Percentiles rank a stretch among this genome's conserved stretches.
Evolutionary conservation across 2,329 filamentous ascomycete genomes (phyloP).

Genomic region (Cordyceps pruinosa): DNA sequence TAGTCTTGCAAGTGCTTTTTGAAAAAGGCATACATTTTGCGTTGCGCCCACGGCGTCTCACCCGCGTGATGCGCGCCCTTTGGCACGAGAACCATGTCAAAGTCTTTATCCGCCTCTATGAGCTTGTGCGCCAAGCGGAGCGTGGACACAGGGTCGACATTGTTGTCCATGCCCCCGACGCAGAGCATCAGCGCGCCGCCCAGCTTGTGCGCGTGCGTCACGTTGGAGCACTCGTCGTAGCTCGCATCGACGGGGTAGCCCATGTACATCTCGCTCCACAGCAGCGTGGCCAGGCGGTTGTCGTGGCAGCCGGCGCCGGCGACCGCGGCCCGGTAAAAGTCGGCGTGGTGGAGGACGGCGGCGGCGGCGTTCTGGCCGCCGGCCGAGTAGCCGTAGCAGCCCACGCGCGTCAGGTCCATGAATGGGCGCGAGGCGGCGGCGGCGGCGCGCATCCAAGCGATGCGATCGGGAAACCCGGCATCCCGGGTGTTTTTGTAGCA

Average conservation of each 20-base stretch:
- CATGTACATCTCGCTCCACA: constrained; percentile 29
- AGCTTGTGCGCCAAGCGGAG: constrained; percentile 23
- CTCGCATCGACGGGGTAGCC: constrained; percentile 25
- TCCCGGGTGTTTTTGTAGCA: constrained; percentile 25
- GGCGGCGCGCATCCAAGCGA: constrained; percentile 23
- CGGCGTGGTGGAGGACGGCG: constrained; percentile 22
- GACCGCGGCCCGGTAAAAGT: constrained; percentile 24
- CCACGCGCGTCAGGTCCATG: constrained; percentile 24
- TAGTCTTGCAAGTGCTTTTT: constrained; percentile 1
- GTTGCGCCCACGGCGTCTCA: background rate
- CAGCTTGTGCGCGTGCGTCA: constrained; percentile 23
- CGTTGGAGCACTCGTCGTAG: constrained; percentile 23
- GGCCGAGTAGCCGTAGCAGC: constrained; percentile 23
- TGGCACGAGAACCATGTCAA: constrained; percentile 24
- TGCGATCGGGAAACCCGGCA: constrained; percentile 24
- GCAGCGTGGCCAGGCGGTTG: constrained; percentile 25
- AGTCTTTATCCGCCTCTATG: constrained; percentile 22
- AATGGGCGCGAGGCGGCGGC: constrained; percentile 20
- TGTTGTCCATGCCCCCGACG: constrained; percentile 23
- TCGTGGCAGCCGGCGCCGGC: constrained; percentile 25
- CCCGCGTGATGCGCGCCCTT: background rate
- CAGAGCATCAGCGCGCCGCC: constrained; percentile 23
- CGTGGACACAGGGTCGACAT: constrained; percentile 25
- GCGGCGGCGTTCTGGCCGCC: constrained; percentile 25
- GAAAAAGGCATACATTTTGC: constrained; percentile 5